Evolutionary conservation across 1,139 yeast genomes (phyloP), one percentile per base, ranked within the genome.

Genomic region (Geotrichum siamense): DNA sequence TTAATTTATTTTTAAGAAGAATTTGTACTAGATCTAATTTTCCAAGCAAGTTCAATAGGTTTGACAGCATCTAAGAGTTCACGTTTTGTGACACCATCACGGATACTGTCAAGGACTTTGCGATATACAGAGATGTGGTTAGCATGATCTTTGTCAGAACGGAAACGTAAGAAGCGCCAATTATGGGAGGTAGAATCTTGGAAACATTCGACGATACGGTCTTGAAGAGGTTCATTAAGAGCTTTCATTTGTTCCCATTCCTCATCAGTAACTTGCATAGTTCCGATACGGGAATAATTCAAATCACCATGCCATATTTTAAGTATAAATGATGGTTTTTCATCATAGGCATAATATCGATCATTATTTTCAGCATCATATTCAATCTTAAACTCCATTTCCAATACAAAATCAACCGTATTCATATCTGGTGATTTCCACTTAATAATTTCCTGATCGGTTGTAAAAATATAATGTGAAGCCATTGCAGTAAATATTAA

Each of bases 371-470:
- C 95, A 42, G 76, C 78, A 47, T 62, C 82, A 40, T 67, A 57
- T 8, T 20, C n/a, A 20, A 10, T 16, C 12, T 81, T 79, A 56
- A 89, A 87, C 20, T 75, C 76, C 40, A 91, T 62, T 30, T 75
- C 75, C 49, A 93, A 62, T 58, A 81, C 80, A 63, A 85, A 91
- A 63, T 93, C 99, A 28, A 93, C 75, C 0, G 96, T 81, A 57
- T 93, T 93, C 62, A 91, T 98, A 49, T 85, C 84, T 8, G 94
- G 87, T 0, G 98, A 97, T 57, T 93, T 93, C 99, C 99, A 93
- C 63, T 93, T 93, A 45, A 93, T 66, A 27, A 67, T 63, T 28
- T 63, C 76, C 3, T 76, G 74, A 61, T 91, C 97, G 0, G 97
- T 89, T 10, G 97, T 97, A 53, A 80, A 78, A 3, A 77, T 73